Percentiles rank a stretch among this genome's conserved stretches.
phyloP scores from a whole-genome alignment of 2,329 filamentous ascomycete genomes.

The Trichoderma arundinaceum region DNA sequence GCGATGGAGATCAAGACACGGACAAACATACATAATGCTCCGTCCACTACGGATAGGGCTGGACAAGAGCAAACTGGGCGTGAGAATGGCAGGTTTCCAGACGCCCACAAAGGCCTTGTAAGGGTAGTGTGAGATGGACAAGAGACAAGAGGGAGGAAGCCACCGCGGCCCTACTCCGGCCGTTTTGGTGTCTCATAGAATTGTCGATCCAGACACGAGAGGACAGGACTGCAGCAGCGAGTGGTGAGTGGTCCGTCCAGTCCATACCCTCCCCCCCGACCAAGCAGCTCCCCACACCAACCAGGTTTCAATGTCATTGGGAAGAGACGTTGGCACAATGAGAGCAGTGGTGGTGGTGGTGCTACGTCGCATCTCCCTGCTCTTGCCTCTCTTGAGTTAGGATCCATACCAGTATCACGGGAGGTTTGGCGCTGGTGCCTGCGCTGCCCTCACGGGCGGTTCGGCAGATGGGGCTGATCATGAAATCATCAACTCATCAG shows the following conservation, averaged over 20 bases:
- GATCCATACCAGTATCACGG: constrained; percentile 5
- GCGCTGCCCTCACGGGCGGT: neutral
- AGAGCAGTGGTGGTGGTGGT: neutral
- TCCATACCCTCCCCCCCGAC: constrained; percentile 18
- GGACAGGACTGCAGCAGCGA: constrained; percentile 18
- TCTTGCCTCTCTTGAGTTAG: constrained; percentile 26
- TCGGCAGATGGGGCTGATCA: constrained; percentile 28
- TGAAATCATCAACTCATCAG: constrained; percentile 26
- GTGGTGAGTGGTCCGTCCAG: constrained; percentile 18
- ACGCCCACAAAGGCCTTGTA: neutral
- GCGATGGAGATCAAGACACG: constrained; percentile 23
- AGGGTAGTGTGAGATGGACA: constrained; percentile 4
- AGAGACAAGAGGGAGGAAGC: constrained; percentile 28
- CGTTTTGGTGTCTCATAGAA: constrained; percentile 40
- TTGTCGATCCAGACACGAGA: constrained; percentile 38
- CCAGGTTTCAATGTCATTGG: constrained; percentile 6
- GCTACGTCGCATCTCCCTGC: constrained; percentile 19
- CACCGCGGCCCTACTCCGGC: constrained; percentile 42
- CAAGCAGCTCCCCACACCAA: constrained; percentile 28
- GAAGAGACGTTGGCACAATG: constrained; percentile 23
- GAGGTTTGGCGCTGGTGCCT: neutral
- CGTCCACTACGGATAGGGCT: constrained; percentile 27
- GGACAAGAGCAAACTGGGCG: constrained; percentile 6
- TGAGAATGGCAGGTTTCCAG: neutral
- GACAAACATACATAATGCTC: constrained; percentile 11